Percentiles rank a stretch among this genome's conserved stretches.
Evolutionary conservation across 2,329 filamentous ascomycete species (phyloP).

Genomic region (Dothidotthia symphoricarpi): DNA sequence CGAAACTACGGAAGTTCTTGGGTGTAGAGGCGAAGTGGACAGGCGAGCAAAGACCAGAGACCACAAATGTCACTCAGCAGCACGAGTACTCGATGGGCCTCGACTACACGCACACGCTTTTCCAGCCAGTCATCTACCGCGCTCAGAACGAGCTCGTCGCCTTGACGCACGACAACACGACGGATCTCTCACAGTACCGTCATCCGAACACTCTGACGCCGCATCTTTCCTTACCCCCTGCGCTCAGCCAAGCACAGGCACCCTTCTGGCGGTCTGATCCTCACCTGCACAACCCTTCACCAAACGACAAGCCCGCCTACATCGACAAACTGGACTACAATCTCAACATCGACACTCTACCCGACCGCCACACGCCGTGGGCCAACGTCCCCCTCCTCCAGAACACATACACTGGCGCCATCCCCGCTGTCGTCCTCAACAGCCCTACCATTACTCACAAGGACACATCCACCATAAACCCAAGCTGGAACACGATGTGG

Average conservation of each 20-base stretch:
- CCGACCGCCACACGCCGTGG: slow-evolving; percentile 46
- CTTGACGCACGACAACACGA: slow-evolving; percentile 32
- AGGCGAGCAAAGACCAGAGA: slow-evolving; percentile 18
- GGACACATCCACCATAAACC: slow-evolving; percentile 14
- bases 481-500: slow-evolving; percentile 51
- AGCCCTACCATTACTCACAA: slow-evolving; percentile 1
- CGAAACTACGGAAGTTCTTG: slow-evolving; percentile 18
- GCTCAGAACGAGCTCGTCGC: slow-evolving; percentile 29
- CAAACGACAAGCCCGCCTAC: slow-evolving; percentile 29
- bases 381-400: slow-evolving; percentile 46
- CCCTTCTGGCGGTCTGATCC: slow-evolving; percentile 36
- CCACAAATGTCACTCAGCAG: slow-evolving; percentile 29
- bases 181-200: slow-evolving; percentile 40
- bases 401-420: slow-evolving; percentile 49
- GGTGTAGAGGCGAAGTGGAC: slow-evolving; percentile 42
- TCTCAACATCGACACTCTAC: slow-evolving; percentile 44
- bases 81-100: slow-evolving; percentile 55
- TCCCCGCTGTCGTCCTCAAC: slow-evolving; percentile 47
- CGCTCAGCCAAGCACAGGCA: slow-evolving; percentile 24
- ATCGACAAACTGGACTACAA: slow-evolving; percentile 30
- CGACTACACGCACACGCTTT: slow-evolving; percentile 53
- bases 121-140: slow-evolving; percentile 37
- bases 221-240: slow-evolving; percentile 43
- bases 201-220: slow-evolving; percentile 25
- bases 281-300: slow-evolving; percentile 24